A percentile compares a stretch with the other conserved stretches of the same genome.
Evolutionary conservation across 2,329 filamentous ascomycete species (phyloP).

Genomic region (Venturia nashicola): DNA sequence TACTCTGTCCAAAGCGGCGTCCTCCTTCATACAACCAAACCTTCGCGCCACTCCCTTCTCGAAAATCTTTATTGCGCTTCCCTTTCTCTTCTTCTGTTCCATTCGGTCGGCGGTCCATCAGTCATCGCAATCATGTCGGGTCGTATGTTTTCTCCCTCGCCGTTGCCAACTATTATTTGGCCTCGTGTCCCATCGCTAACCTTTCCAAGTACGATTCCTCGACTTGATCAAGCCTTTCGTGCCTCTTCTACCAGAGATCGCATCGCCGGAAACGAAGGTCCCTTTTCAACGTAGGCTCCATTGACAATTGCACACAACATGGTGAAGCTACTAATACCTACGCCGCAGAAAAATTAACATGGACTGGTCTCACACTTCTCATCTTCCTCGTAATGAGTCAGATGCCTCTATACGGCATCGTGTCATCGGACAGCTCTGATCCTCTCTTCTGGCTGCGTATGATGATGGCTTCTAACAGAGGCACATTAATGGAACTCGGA

Average conservation of each 20-base stretch:
- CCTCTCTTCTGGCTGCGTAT: constrained; percentile 99
- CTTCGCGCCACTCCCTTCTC: background rate
- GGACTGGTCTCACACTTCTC: constrained; percentile 63
- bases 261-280: constrained; percentile 95
- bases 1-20: background rate
- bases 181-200: background rate
- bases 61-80: background rate
- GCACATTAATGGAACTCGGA: constrained; percentile 25
- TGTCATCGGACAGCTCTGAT: constrained; percentile 90
- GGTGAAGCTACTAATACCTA: constrained; percentile 1
- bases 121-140: constrained; percentile 1
- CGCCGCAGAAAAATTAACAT: constrained; percentile 31
- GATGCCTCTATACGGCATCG: constrained; percentile 96
- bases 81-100: background rate
- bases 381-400: constrained; percentile 99
- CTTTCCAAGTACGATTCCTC: constrained; percentile 78
- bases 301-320: constrained; percentile 4
- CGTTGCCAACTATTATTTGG: background rate
- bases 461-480: constrained; percentile 94
- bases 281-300: constrained; percentile 78
- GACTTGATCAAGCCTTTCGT: constrained; percentile 99
- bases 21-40: background rate
- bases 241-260: constrained; percentile 98
- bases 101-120: background rate
- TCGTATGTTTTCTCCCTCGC: background rate